These are phyloP conservation scores for Xylaria arbuscula DNA, from an alignment of 2,329 filamentous ascomycete genomes.

Conservation along the genomic window DNA sequence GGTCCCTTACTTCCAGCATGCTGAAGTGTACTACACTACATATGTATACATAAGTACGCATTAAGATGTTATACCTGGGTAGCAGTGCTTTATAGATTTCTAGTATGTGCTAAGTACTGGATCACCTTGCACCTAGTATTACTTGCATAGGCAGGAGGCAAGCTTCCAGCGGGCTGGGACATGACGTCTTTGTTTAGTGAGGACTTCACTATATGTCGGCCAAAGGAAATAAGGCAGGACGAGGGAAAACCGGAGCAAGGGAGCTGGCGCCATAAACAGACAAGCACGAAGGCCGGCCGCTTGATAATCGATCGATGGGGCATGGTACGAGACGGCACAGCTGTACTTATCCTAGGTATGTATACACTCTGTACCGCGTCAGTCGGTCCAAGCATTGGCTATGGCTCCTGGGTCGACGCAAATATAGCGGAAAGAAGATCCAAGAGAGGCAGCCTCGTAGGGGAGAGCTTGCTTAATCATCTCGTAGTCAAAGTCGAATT, in stretches of 20 bases:
- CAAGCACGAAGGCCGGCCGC: slow-evolving; percentile 2
- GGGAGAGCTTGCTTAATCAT: slow-evolving; percentile 18
- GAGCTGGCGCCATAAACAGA: slow-evolving; percentile 5
- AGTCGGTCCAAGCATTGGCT: slow-evolving; percentile 4
- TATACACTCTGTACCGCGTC: not conserved
- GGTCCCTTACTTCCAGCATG: slow-evolving; percentile 10
- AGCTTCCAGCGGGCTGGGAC: not conserved
- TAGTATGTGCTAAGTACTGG: not conserved
- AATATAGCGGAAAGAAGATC: slow-evolving; percentile 12
- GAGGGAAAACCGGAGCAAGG: not conserved
- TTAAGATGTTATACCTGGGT: not conserved
- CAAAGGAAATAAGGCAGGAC: not conserved
- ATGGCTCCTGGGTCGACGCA: slow-evolving; percentile 12
- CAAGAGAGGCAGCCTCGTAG: slow-evolving; percentile 14
- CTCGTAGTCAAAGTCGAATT: slow-evolving; percentile 9
- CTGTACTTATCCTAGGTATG: no score
- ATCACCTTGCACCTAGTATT: not conserved
- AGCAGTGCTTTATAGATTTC: not conserved
- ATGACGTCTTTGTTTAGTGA: not conserved
- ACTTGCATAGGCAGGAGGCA: slow-evolving; percentile 2
- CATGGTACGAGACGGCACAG: not conserved
- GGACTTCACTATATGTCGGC: not conserved
- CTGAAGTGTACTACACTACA: slow-evolving; percentile 1
- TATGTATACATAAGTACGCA: not conserved
- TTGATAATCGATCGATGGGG: slow-evolving; percentile 13